phyloP scores from a whole-genome alignment of 2,329 filamentous ascomycete species.

The Claviceps fusiformis region DNA sequence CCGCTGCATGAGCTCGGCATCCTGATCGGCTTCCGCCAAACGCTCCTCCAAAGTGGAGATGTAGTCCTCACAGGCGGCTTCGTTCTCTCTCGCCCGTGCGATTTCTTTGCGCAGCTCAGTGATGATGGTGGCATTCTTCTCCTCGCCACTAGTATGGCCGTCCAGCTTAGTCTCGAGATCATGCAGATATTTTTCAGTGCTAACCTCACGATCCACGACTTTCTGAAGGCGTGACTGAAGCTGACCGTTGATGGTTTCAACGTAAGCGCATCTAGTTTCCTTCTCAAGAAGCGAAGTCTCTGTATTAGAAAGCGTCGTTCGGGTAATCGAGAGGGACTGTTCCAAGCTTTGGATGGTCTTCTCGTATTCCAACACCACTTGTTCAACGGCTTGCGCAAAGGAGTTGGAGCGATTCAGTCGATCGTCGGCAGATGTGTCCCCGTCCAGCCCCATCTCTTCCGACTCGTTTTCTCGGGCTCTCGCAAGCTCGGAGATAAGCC shows the following conservation, averaged over 20 bases:
- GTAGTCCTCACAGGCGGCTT: conserved; percentile 85
- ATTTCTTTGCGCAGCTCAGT: conserved; percentile 85
- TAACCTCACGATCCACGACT: conserved; percentile 77
- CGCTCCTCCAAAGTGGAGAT: conserved; percentile 94
- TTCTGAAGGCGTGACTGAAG: conserved; percentile 86
- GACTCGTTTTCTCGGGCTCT: conserved; percentile 62
- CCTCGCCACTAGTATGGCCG: conserved; percentile 79
- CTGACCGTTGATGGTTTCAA: conserved; percentile 84
- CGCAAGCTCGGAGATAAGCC: conserved; percentile 84
- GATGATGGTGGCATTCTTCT: conserved; percentile 79
- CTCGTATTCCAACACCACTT: conserved; percentile 93
- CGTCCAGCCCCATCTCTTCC: conserved; percentile 41
- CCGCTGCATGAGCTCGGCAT: conserved; percentile 90
- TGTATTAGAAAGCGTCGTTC: conserved; percentile 66
- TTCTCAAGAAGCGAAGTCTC: conserved; percentile 83
- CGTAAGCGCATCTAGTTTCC: conserved; percentile 84
- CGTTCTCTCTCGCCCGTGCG: conserved; percentile 73
- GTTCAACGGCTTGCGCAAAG: conserved; percentile 89
- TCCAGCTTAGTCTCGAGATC: conserved; percentile 86
- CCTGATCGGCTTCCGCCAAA: conserved; percentile 88
- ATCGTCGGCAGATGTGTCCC: conserved; percentile 58
- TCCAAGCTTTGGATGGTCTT: conserved; percentile 95
- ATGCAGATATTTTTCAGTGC: conserved; percentile 83
- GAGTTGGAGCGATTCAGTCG: conserved; percentile 88
- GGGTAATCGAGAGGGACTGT: conserved; percentile 77